Evolutionary conservation across 805 yeast species (phyloP).

Genomic region (Candida patagonica): DNA sequence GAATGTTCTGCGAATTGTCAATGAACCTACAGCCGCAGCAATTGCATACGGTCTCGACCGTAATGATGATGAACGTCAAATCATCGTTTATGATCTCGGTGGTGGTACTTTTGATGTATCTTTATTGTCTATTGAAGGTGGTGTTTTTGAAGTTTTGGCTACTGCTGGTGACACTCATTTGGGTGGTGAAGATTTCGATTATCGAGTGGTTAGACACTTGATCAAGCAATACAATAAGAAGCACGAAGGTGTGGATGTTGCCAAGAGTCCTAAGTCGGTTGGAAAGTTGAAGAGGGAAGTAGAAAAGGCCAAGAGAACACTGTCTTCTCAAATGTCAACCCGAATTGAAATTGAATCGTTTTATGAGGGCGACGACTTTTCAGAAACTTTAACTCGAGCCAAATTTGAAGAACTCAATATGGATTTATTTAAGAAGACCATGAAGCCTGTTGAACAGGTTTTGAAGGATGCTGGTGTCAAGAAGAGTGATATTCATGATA

Average conservation of each 20-base stretch:
- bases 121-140: constrained; percentile 75
- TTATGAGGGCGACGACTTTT: constrained; percentile 89
- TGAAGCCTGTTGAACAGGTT: constrained; percentile 94
- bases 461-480: constrained; percentile 86
- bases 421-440: constrained; percentile 86
- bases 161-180: constrained; percentile 95
- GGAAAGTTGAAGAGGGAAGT: constrained; percentile 95
- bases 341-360: constrained; percentile 95
- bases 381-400: constrained; percentile 93
- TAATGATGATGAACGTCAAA: constrained; percentile 75
- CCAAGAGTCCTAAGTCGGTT: constrained; percentile 74
- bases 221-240: constrained; percentile 83
- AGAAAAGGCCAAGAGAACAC: constrained; percentile 95
- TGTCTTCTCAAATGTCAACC: constrained; percentile 91
- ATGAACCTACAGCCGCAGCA: constrained; percentile 96
- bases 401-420: constrained; percentile 94
- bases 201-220: constrained; percentile 80
- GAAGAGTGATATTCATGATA: constrained; percentile 83
- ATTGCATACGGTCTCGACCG: constrained; percentile 80
- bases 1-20: constrained; percentile 79
- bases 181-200: constrained; percentile 97
- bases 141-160: constrained; percentile 87
- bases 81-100: constrained; percentile 89
- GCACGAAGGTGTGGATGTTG: constrained; percentile 65
- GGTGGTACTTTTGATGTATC: constrained; percentile 98